A percentile compares a stretch with the other conserved stretches of the same genome.
phyloP scores from a whole-genome alignment of 129 eudicot genomes.

The Flaveria robusta region DNA sequence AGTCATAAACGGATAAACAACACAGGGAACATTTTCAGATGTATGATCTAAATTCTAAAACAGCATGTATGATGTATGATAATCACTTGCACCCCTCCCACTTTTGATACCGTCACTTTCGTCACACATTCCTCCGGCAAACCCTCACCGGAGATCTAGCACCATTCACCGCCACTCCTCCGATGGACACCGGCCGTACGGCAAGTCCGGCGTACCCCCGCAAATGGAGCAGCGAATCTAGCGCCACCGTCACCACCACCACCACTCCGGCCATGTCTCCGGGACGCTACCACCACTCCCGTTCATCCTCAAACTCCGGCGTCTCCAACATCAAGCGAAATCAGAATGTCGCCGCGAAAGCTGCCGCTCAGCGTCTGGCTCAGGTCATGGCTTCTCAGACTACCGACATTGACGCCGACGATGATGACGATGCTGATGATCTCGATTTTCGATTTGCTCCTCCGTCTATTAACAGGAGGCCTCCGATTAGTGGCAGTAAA shows the following conservation, averaged over 20 bases:
- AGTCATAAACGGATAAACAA: conserved; percentile 1
- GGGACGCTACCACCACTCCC: conserved; percentile 52
- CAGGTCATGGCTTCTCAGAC: conserved; percentile 96
- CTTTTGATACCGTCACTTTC: neutral
- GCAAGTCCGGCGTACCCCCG: conserved; percentile 53
- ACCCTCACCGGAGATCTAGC: conserved; percentile 36
- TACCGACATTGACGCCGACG: conserved; percentile 60
- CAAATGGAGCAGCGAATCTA: conserved; percentile 81
- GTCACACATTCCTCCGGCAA: neutral
- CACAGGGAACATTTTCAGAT: conserved; percentile 3
- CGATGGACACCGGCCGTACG: conserved; percentile 46
- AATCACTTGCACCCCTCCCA: neutral
- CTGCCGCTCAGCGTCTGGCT: conserved; percentile 97
- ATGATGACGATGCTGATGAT: conserved; percentile 50
- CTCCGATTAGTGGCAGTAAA: conserved; percentile 34
- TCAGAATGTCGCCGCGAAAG: conserved; percentile 93
- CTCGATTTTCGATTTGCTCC: conserved; percentile 68
- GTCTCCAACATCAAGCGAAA: conserved; percentile 82
- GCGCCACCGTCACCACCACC: conserved; percentile 32
- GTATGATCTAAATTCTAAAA: conserved; percentile 7
- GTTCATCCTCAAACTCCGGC: conserved; percentile 68
- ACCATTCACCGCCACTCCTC: neutral
- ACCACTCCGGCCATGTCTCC: conserved; percentile 52
- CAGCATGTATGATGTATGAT: neutral
- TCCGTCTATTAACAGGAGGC: conserved; percentile 50